These are phyloP conservation scores for Byssoonygena ceratinophila DNA, from an alignment of 2,329 filamentous ascomycete species.

Conservation along the genomic window DNA sequence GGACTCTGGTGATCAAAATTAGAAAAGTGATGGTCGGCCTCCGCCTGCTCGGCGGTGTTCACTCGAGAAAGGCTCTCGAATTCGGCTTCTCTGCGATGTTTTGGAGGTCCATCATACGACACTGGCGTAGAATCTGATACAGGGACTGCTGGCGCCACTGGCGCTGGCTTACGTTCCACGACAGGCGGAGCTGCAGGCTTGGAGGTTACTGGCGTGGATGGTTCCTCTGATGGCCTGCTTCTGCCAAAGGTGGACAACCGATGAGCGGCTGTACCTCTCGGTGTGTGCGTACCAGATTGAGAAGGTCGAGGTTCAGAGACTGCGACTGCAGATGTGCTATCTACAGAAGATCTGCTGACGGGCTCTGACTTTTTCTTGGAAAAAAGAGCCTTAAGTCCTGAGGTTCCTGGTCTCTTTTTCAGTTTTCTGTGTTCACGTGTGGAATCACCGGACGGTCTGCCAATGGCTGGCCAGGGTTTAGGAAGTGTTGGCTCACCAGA, in stretches of 20 bases:
- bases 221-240: conserved; percentile 24
- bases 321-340: conserved; percentile 30
- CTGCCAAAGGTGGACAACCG: conserved; percentile 23
- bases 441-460: conserved; percentile 25
- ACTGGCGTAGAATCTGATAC: conserved; percentile 18
- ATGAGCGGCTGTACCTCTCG: neutral
- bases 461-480: conserved; percentile 23
- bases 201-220: neutral
- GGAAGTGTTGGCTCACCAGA: conserved; percentile 18
- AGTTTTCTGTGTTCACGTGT: conserved; percentile 34
- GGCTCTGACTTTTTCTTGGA: conserved; percentile 30
- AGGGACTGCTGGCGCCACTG: conserved; percentile 21
- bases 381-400: conserved; percentile 38
- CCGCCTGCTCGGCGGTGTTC: conserved; percentile 41
- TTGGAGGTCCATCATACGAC: conserved; percentile 25
- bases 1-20: conserved; percentile 76
- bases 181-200: conserved; percentile 13
- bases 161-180: conserved; percentile 13
- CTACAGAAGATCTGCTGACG: conserved; percentile 27
- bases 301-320: conserved; percentile 33
- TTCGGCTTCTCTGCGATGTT: conserved; percentile 41
- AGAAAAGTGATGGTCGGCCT: conserved; percentile 44
- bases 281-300: conserved; percentile 20
- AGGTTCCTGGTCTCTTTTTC: conserved; percentile 34
- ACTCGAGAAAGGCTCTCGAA: conserved; percentile 51